Percentiles rank a stretch among this genome's conserved stretches.
These are phyloP conservation scores for Copromyces sp. DNA, from an alignment of 495 filamentous ascomycete species.

Conservation along the genomic window DNA sequence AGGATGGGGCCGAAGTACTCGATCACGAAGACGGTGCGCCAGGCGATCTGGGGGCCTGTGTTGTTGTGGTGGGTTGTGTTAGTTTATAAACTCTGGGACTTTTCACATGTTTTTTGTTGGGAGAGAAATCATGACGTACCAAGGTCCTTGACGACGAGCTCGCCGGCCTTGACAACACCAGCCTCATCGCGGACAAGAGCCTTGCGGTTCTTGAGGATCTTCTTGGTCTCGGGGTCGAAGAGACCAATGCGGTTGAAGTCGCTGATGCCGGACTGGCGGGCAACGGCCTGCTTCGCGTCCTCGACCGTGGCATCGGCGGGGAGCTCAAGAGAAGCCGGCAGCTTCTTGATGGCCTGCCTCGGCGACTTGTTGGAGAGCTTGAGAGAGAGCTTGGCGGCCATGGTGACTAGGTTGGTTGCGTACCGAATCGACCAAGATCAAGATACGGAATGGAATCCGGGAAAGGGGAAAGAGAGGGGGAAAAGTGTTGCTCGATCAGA, in stretches of 20 bases:
- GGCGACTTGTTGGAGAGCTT: slow-evolving; percentile 35
- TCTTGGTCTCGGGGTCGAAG: slow-evolving; percentile 59
- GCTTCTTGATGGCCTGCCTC: slow-evolving; percentile 55
- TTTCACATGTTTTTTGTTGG: neutral
- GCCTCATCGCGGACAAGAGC: slow-evolving; percentile 46
- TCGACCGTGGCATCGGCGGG: slow-evolving; percentile 49
- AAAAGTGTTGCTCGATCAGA: neutral
- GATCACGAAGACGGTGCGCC: slow-evolving; percentile 88
- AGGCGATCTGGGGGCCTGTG: slow-evolving; percentile 79
- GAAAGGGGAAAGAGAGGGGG: neutral
- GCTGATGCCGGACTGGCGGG: slow-evolving; percentile 30
- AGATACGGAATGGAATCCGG: neutral
- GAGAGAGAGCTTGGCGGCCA: slow-evolving; percentile 28
- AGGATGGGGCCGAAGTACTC: slow-evolving; percentile 94
- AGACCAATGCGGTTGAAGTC: slow-evolving; percentile 59
- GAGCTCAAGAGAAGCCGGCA: slow-evolving; percentile 58
- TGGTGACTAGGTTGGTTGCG: slow-evolving; percentile 3
- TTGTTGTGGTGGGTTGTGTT: neutral
- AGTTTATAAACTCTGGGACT: neutral
- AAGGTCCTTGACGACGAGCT: slow-evolving; percentile 85
- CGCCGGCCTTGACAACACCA: slow-evolving; percentile 56
- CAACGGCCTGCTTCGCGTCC: slow-evolving; percentile 42
- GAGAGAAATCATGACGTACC: slow-evolving; percentile 42
- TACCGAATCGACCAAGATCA: neutral
- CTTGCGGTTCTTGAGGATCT: slow-evolving; percentile 47